Percentiles rank a stretch among this genome's conserved stretches.
Evolutionary conservation across 257 asterid genomes (phyloP).

Genomic region (Phtheirospermum japonicum): DNA sequence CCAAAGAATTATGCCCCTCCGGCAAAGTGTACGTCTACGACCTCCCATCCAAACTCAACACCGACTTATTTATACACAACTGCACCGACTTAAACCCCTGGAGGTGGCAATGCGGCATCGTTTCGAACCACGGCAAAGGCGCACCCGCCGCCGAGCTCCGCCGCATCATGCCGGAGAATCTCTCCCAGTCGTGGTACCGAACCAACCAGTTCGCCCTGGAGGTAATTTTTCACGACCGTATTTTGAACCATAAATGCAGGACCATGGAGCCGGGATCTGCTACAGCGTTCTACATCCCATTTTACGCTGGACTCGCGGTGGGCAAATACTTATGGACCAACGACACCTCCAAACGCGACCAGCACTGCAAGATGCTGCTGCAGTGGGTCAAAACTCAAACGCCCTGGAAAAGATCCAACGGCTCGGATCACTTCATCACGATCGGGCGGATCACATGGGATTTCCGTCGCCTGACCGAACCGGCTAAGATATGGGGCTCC

Average conservation of each 20-base stretch:
- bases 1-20: slow-evolving; percentile 33
- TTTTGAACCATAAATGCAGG: slow-evolving; percentile 44
- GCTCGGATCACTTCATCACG: slow-evolving; percentile 57
- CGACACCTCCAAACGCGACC: slow-evolving; percentile 49
- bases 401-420: slow-evolving; percentile 40
- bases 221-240: slow-evolving; percentile 48
- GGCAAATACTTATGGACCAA: slow-evolving; percentile 55
- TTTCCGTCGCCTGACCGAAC: slow-evolving; percentile 53
- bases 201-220: slow-evolving; percentile 55
- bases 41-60: slow-evolving; percentile 45
- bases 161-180: slow-evolving; percentile 36
- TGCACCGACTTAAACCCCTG: slow-evolving; percentile 47
- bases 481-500: slow-evolving; percentile 52
- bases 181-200: slow-evolving; percentile 51
- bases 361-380: slow-evolving; percentile 38
- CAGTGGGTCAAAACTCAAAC: slow-evolving; percentile 41
- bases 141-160: slow-evolving; percentile 49
- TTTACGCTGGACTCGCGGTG: slow-evolving; percentile 64
- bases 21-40: slow-evolving; percentile 53
- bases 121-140: slow-evolving; percentile 51
- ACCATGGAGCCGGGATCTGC: slow-evolving; percentile 47
- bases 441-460: slow-evolving; percentile 68
- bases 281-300: slow-evolving; percentile 59
- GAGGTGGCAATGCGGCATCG: slow-evolving; percentile 47
- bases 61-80: slow-evolving; percentile 34